These are phyloP conservation scores for Boletus barrowsii DNA, from an alignment of 768 basidiomycete genomes.

Conservation along the genomic window DNA sequence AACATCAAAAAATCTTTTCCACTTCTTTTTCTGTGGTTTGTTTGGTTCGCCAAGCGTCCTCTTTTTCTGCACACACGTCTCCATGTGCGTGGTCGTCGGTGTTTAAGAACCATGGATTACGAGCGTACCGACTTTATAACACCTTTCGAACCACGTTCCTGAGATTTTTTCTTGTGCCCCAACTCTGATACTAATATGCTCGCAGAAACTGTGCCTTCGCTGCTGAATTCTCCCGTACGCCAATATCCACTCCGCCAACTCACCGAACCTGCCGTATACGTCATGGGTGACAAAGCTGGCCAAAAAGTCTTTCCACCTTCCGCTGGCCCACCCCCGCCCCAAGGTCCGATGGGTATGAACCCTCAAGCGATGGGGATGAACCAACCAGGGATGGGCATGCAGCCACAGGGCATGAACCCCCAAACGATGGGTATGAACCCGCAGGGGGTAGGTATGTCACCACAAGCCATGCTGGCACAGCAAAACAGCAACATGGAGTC, in stretches of 20 bases:
- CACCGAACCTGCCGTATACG: conserved; percentile 65
- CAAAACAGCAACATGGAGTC: conserved; percentile 73
- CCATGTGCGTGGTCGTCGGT: neutral
- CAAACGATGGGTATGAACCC: conserved; percentile 22
- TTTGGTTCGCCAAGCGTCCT: neutral
- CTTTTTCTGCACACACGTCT: neutral
- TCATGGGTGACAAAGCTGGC: conserved; percentile 69
- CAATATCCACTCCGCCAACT: conserved; percentile 66
- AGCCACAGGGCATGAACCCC: conserved; percentile 26
- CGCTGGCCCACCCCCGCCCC: conserved; percentile 31
- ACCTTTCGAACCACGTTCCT: neutral
- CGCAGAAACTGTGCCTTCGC: conserved; percentile 56
- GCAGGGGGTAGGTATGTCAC: conserved; percentile 30
- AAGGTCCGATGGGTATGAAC: conserved; percentile 25
- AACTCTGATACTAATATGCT: conserved; percentile 8
- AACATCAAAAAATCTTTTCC: neutral
- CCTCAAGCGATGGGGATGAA: conserved; percentile 25
- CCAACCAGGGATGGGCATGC: conserved; percentile 23
- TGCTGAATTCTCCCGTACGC: conserved; percentile 62
- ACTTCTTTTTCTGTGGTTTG: neutral
- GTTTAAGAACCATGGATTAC: neutral
- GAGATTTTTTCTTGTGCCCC: conserved; percentile 4
- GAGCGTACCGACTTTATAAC: neutral
- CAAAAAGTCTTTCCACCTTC: conserved; percentile 54
- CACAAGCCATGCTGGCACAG: conserved; percentile 66